These are phyloP conservation scores for Sarcodon sp. DNA, from an alignment of 768 basidiomycete genomes.

Conservation along the genomic window DNA sequence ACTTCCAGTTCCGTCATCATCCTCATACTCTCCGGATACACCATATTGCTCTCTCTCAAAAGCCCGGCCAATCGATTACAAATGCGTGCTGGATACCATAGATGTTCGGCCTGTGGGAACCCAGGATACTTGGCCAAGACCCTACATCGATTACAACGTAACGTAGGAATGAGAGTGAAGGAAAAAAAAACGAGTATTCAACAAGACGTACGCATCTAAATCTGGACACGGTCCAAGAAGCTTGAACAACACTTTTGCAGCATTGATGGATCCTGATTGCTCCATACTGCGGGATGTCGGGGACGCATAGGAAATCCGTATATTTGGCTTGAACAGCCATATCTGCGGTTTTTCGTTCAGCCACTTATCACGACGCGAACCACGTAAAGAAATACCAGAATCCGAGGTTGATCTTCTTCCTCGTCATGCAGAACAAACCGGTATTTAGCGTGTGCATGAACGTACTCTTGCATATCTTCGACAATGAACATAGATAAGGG, in stretches of 20 bases:
- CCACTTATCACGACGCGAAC: background rate
- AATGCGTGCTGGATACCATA: conserved; percentile 71
- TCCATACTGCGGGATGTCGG: conserved; percentile 42
- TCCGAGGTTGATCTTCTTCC: conserved; percentile 65
- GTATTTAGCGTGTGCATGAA: conserved; percentile 87
- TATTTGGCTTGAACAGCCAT: conserved; percentile 90
- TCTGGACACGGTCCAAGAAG: conserved; percentile 50
- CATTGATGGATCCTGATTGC: conserved; percentile 46
- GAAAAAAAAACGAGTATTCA: conserved; percentile 1
- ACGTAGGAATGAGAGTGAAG: too few species aligned
- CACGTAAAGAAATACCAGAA: conserved; percentile 45
- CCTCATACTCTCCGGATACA: conserved; percentile 66
- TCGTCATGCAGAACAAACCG: conserved; percentile 85
- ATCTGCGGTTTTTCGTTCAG: conserved; percentile 32
- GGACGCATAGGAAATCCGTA: conserved; percentile 65
- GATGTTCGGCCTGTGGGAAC: conserved; percentile 80
- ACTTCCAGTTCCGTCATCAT: conserved; percentile 75
- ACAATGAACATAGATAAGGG: conserved; percentile 85
- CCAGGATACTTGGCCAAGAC: conserved; percentile 62
- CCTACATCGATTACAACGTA: conserved; percentile 16
- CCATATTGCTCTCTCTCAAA: conserved; percentile 64
- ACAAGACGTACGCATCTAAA: conserved; percentile 14
- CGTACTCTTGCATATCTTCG: conserved; percentile 84
- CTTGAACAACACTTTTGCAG: conserved; percentile 82
- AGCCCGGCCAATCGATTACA: conserved; percentile 59